A percentile compares a stretch with the other conserved stretches of the same genome.
phyloP scores from a whole-genome alignment of 192 early-diverging fungal genomes.

The Podila epigama region DNA sequence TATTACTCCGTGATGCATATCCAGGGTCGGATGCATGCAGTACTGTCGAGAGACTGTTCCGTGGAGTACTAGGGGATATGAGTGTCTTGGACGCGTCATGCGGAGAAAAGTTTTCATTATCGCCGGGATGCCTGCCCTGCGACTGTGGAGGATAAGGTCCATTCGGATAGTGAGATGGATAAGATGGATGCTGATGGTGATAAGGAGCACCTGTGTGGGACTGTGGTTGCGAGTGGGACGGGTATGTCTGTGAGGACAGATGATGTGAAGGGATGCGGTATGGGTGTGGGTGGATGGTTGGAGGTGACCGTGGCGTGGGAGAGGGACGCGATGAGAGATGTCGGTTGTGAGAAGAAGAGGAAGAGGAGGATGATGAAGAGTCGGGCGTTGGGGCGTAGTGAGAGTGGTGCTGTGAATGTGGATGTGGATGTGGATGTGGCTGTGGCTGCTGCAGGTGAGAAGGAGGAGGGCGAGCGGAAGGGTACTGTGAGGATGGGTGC shows the following conservation, averaged over 20 bases:
- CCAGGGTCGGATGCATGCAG: too few species aligned
- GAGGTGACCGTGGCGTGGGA: slow-evolving; percentile 25
- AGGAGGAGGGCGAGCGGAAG: too few species aligned
- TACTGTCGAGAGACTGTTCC: too few species aligned
- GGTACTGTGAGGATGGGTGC: too few species aligned
- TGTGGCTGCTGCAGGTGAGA: not conserved
- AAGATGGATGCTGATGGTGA: not conserved
- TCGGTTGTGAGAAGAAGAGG: slow-evolving; percentile 3
- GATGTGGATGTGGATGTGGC: slow-evolving; percentile 15
- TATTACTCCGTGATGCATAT: too few species aligned
- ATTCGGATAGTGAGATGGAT: not conserved
- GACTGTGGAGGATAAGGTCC: not conserved
- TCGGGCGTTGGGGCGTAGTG: slow-evolving; percentile 32
- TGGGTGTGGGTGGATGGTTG: not conserved
- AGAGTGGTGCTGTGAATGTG: slow-evolving; percentile 26
- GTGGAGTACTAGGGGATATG: too few species aligned
- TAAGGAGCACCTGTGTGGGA: not conserved
- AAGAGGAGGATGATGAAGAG: slow-evolving; percentile 26
- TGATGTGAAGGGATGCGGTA: slow-evolving; percentile 26
- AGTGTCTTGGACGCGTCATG: too few species aligned
- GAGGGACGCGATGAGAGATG: slow-evolving; percentile 21
- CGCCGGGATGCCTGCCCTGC: too few species aligned
- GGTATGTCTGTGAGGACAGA: too few species aligned
- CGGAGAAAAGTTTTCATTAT: too few species aligned
- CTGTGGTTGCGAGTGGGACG: not conserved